Evolutionary conservation across 805 yeast species (phyloP).

Genomic region (Ogataea ganodermae): DNA sequence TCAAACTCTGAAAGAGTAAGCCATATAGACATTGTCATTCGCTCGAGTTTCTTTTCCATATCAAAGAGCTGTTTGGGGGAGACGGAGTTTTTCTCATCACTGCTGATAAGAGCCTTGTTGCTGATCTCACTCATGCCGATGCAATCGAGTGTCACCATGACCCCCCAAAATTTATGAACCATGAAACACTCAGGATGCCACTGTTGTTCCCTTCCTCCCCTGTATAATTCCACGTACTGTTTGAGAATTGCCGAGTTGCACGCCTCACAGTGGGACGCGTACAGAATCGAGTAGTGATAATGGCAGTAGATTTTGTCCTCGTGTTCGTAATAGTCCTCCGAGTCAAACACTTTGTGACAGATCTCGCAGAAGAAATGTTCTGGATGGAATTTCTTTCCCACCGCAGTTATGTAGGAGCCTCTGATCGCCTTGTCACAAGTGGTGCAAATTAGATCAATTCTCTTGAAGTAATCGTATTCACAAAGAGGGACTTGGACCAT

Average conservation of each 20-base stretch:
- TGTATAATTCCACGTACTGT: slow-evolving; percentile 88
- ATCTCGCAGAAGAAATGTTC: slow-evolving; percentile 93
- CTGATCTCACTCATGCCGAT: slow-evolving; percentile 46
- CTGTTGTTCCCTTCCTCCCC: slow-evolving; percentile 90
- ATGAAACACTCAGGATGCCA: slow-evolving; percentile 99
- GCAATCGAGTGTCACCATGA: slow-evolving; percentile 63
- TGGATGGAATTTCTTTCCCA: slow-evolving; percentile 88
- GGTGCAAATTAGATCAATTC: slow-evolving; percentile 81
- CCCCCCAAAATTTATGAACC: slow-evolving; percentile 97
- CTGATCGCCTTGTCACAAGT: slow-evolving; percentile 83
- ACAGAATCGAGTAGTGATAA: slow-evolving; percentile 82
- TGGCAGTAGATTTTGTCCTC: slow-evolving; percentile 84
- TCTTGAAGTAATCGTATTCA: slow-evolving; percentile 87
- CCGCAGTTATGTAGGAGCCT: slow-evolving; percentile 92
- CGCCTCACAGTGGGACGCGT: slow-evolving; percentile 91
- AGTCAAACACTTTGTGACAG: slow-evolving; percentile 85
- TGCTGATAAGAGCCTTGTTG: slow-evolving; percentile 8
- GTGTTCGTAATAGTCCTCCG: slow-evolving; percentile 91
- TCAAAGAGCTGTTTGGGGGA: slow-evolving; percentile 50
- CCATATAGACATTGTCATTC: slow-evolving; percentile 70
- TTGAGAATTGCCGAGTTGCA: slow-evolving; percentile 88
- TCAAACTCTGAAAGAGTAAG: slow-evolving; percentile 83
- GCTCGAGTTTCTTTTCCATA: slow-evolving; percentile 66
- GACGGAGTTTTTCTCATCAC: slow-evolving; percentile 24
- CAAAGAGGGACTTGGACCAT: slow-evolving; percentile 65